Evolutionary conservation across 805 yeast genomes (phyloP), one percentile per base, ranked within the genome.

Genomic region (Starmerella floricola): DNA sequence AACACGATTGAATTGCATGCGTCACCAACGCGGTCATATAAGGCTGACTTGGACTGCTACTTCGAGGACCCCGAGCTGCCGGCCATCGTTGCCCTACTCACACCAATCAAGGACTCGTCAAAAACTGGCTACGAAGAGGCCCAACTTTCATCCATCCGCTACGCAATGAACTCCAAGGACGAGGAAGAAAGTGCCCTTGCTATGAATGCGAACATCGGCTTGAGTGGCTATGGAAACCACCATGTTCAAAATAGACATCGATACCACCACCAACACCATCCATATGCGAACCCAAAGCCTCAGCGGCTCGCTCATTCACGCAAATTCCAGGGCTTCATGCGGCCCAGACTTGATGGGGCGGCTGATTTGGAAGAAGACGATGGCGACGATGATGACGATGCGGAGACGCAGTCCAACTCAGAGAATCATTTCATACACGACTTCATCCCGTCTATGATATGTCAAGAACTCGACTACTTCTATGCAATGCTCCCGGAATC

Each of bases 401-500:
- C 26, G 6, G 26, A 23, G 10, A 23, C 26, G 26, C 26, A 23
- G 6, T 23, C 26, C 10, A 23, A 23, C 26, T 23, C 26, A 10
- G 26, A 24, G 20, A 24, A 40, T 8, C 43, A 38, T 10, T 20
- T 28, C 29, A 50, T 45, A 31, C 36, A 44, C 27, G 54, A 50
- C 32, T 51, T 51, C 40, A 45, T 51, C 21, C 54, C 54, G 20
- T 34, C 49, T n/a, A 37, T 51, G 38, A 23, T 43, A 6, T 31
- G 47, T 21, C 39, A 44, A 24, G 55, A 51, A 31, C 43, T 51
- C 18, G 49, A 46, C 24, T 52, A 48, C 17, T 51, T 44, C 44
- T 51, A 51, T 34, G 42, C 54, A 15, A 32, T 50, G 42, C 36
- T 50, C 18, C 50, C 53, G 18, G 48, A 36, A 3, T 3, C 45